Evolutionary conservation across 75 land plant genomes (phyloP).

Genomic region (Ceratopteris richardii): DNA sequence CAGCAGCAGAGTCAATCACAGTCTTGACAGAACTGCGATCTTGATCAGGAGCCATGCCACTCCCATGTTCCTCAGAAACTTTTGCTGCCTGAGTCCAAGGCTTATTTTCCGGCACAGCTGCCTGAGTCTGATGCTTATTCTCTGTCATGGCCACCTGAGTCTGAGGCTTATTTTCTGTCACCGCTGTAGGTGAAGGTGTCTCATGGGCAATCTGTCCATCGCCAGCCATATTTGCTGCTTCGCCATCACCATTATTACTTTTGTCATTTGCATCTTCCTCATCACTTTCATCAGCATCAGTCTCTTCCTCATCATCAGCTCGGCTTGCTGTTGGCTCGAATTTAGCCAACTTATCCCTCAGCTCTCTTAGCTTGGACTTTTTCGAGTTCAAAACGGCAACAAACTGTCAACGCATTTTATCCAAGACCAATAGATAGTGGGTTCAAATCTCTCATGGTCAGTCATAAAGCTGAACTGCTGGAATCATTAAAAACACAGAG

Average conservation of each 20-base stretch:
- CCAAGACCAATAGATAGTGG: not conserved
- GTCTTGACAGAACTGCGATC: not conserved
- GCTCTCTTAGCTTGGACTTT: conserved; percentile 65
- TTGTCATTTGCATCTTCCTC: conserved; percentile 26
- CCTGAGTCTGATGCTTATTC: not conserved
- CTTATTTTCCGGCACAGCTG: not conserved
- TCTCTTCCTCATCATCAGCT: conserved; percentile 37
- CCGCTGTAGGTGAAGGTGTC: too few relatives aligned
- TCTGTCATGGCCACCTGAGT: not conserved
- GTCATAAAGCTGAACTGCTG: too few relatives aligned
- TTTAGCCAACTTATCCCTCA: conserved; percentile 45
- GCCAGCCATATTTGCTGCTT: conserved; percentile 3
- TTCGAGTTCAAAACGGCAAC: conserved; percentile 70
- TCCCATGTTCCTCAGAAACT: not conserved
- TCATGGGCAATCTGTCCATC: not conserved
- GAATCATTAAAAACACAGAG: not conserved
- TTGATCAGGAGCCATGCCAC: not conserved
- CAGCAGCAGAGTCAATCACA: conserved; percentile 7
- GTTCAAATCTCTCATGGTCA: too few relatives aligned
- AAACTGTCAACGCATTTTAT: conserved; percentile 37
- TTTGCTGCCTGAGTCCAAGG: not conserved
- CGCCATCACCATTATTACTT: not conserved
- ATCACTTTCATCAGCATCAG: conserved; percentile 20
- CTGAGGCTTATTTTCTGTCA: not conserved
- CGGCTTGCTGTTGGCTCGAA: conserved; percentile 22